Percentiles rank a stretch among this genome's conserved stretches.
These are phyloP conservation scores for Iberis pinnata DNA, from an alignment of 345 rosid genomes.

Conservation along the genomic window DNA sequence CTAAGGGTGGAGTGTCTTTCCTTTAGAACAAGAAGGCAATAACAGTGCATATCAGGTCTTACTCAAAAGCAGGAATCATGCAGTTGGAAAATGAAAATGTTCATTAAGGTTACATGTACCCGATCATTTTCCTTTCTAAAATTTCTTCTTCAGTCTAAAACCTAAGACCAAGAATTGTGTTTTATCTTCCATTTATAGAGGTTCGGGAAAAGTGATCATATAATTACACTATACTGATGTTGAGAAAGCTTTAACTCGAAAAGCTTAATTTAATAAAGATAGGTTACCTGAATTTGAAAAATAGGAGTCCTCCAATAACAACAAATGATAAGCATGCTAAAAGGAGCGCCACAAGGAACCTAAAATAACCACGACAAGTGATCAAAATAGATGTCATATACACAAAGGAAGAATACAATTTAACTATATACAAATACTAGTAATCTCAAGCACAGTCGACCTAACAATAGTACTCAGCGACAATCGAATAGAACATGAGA, in stretches of 20 bases:
- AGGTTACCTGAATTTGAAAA: conserved; percentile 70
- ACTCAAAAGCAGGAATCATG: background rate
- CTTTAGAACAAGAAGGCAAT: conserved; percentile 35
- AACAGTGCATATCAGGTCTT: conserved; percentile 6
- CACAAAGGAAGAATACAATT: background rate
- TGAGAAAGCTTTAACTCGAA: conserved; percentile 5
- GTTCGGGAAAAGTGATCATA: no score
- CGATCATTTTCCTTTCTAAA: background rate
- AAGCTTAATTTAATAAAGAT: background rate
- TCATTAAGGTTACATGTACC: background rate
- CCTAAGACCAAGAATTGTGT: background rate
- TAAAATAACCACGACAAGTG: conserved; percentile 28
- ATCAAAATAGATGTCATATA: conserved; percentile 13
- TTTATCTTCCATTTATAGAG: no score
- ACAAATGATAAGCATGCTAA: conserved; percentile 79
- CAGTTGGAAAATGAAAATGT: background rate
- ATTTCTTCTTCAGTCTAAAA: background rate
- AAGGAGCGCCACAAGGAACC: conserved; percentile 79
- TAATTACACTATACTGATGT: no score
- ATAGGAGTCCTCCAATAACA: conserved; percentile 69
- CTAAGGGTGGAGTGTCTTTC: conserved; percentile 51
- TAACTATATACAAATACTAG: conserved; percentile 1
- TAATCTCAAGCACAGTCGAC: conserved; percentile 12
- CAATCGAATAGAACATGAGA: background rate
- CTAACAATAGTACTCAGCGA: background rate